phyloP scores from a whole-genome alignment of 2,329 filamentous ascomycete species.

The Paraphaeosphaeria sporulosa region DNA sequence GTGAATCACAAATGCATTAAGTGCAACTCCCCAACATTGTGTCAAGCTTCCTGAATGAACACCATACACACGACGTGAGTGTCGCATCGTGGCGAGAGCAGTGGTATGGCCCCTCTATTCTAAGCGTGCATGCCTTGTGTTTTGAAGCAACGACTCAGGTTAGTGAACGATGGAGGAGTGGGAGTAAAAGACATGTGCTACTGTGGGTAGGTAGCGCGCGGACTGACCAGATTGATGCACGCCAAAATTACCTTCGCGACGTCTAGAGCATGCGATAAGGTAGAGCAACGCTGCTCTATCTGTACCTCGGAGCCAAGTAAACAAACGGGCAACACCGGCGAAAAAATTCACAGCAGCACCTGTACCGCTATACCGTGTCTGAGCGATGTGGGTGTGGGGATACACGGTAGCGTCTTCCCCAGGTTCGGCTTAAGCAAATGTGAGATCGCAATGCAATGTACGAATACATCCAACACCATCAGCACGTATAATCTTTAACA shows the following conservation, averaged over 20 bases:
- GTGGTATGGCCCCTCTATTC: too few relatives aligned
- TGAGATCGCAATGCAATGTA: background rate
- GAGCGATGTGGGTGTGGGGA: conserved; percentile 1
- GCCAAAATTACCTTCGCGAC: background rate
- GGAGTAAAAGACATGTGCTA: background rate
- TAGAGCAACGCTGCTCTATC: background rate
- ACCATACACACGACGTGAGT: background rate
- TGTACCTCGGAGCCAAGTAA: conserved; percentile 4
- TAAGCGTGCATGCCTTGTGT: too few relatives aligned
- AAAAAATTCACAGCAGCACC: background rate
- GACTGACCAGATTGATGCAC: background rate
- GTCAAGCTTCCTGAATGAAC: background rate
- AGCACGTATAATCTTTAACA: background rate
- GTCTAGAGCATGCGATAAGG: background rate
- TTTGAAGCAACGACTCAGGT: too few relatives aligned
- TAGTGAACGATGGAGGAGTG: background rate
- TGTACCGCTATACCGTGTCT: conserved; percentile 7
- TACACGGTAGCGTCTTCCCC: background rate
- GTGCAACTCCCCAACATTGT: background rate
- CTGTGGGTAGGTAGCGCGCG: background rate
- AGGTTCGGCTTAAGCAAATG: background rate
- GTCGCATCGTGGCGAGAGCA: background rate
- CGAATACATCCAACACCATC: background rate
- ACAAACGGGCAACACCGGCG: background rate
- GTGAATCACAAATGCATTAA: background rate